Base-by-base conservation (phyloP, 2,329 filamentous ascomycete genomes). In the Aspergillus vadensis region DNA sequence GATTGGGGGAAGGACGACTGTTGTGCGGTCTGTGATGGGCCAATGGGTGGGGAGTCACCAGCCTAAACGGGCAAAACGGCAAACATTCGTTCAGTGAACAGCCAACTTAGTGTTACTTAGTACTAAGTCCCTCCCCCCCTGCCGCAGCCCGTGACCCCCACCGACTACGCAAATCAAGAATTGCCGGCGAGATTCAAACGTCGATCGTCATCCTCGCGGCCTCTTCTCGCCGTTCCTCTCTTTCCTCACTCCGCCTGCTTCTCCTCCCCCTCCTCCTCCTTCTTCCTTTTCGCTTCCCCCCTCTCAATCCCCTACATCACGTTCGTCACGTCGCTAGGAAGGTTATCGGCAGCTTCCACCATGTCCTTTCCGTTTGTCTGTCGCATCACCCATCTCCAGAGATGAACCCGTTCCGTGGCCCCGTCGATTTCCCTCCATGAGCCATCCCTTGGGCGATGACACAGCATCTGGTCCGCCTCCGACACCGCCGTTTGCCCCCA, bases 401-500 rank as follows among this genome's bases (percentile, higher is more conserved):
- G 57, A 59, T 55, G 57, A 59, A 27, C 10, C 4, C 5, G 57
- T n/a, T 15, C 21, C 14, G 19, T 59, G 41, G 12, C 57, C 25
- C 17, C 27, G 14, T 47, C 48, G 15, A 53, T 8, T 21, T 12
- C 39, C 52, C 38, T 55, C 53, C 53, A 55, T 55, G 53, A 55
- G n/a, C 53, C 17, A 55, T 47, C 53, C 17, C 23, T 23, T 44
- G 39, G 53, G 53, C 27, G 25, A 55, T 55, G 53, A 55, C 53
- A 43, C n/a, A 27, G 39, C 53, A 32, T 32, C 53, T 17, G 39
- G 39, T 38, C 41, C 36, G 9, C 53, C 39, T 32, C 19, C 41
- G n/a, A 21, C 55, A 53, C 49, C 57, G 53, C 41, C 57, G 43
- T 58, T 44, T 38, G 47, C 41, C 59, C 51, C 55, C 55, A 55